Conservation (phyloP, 129 eudicot genomes). For the Tagetes erecta region DNA sequence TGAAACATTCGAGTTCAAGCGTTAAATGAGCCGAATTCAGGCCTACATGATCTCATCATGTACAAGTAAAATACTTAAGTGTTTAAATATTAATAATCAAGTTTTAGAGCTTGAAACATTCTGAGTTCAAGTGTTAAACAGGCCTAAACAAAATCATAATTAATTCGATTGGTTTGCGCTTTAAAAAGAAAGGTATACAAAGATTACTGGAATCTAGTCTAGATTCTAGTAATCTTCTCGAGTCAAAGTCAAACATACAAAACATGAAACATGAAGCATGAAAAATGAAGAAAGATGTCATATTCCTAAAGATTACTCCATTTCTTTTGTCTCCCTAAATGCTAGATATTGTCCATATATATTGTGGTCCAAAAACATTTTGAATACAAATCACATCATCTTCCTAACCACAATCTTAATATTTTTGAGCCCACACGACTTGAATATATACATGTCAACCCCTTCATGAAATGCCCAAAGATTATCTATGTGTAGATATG, state of each 20-base stretch:
- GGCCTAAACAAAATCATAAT: too few relatives aligned
- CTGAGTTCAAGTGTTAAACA: too few relatives aligned
- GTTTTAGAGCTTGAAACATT: too few relatives aligned
- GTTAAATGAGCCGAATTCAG: not conserved
- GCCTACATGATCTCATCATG: not conserved
- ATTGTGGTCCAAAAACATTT: conserved; percentile 32
- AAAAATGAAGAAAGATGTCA: conserved; percentile 24
- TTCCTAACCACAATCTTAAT: conserved; percentile 22
- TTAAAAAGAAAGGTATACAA: not conserved
- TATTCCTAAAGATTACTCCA: conserved; percentile 25
- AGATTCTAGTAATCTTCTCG: conserved; percentile 9
- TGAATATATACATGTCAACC: conserved; percentile 25
- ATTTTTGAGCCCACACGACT: conserved; percentile 25
- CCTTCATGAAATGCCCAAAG: not conserved
- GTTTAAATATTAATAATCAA: too few relatives aligned
- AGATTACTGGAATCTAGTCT: not conserved
- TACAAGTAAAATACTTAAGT: too few relatives aligned
- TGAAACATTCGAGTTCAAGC: too few relatives aligned
- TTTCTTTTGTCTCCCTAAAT: conserved; percentile 33
- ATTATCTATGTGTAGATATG: conserved; percentile 22
- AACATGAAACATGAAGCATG: conserved; percentile 10
- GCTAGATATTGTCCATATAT: conserved; percentile 26
- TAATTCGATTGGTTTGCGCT: not conserved
- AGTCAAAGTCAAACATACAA: conserved; percentile 31
- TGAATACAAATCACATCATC: conserved; percentile 18